Base-by-base conservation (phyloP, 768 basidiomycete genomes). In the Grammothele lineata region DNA sequence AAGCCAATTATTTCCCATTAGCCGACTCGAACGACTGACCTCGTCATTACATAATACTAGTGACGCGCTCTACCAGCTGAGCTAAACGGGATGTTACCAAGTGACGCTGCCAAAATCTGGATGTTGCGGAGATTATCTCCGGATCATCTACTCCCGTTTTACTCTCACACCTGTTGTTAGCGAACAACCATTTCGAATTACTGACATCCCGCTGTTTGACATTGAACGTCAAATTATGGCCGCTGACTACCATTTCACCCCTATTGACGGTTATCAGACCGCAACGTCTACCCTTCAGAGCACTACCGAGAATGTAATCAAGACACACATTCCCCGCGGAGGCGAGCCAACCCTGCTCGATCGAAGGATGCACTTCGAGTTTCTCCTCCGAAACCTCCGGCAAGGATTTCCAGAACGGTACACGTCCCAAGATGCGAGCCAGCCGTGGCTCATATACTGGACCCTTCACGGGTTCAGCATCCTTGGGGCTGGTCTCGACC, bases 371-470 rank as follows among this genome's bases (percentile, higher is more conserved):
- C 93, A 96, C 62, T 69, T 92, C 54, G 78, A 85, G 50, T 95
- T 80, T 59, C 77, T 95, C 19, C 72, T 81, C 1, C 74, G 83
- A 21, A 79, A 84, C 51, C 74, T 92, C 43, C 60, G 83, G 7
- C 87, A 92, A 60, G 83, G 90, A 2, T 87, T 98, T 36, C 91
- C 93, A 0, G 70, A 74, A 10, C 73, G 83, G 45, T 98, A 91
- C 62, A 75, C 72, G 17, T 83, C 81, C 37, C 87, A 97, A 58
- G 96, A 98, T 62, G 94, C 95, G 0, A 93, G 90, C 55, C 85
- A 95, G 57, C 88, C 96, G 0, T 98, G 96, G 96, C 70, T 97
- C 23, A 63, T 97, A 49, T 97, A 89, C 68, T 98, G 96, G 94
- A 84, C 83, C 0, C 62, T 94, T 9, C 93, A 99, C 57, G 74